Conservation (phyloP, 352 stramenopile genomes). For the Paralagenidium karlingii region DNA sequence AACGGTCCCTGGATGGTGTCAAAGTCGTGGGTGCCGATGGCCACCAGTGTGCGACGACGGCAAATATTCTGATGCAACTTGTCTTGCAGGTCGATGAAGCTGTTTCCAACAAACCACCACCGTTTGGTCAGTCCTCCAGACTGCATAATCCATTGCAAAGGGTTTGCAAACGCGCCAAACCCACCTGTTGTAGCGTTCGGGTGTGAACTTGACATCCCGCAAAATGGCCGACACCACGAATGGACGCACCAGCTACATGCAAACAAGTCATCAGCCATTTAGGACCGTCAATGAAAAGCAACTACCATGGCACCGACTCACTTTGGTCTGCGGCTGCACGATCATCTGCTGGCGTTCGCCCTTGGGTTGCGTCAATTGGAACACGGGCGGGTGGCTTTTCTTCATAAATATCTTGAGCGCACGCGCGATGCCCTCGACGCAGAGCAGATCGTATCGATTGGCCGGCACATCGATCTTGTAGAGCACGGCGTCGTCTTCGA, state of each 20-base stretch:
- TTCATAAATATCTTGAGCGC: conserved; percentile 96
- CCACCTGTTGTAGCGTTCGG: conserved; percentile 90
- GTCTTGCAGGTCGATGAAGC: conserved; percentile 99
- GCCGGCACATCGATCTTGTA: conserved; percentile 99
- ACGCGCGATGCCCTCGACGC: conserved; percentile 95
- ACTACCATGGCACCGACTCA: too few relatives aligned
- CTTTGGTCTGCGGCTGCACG: conserved; percentile 7
- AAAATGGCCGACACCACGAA: conserved; percentile 98
- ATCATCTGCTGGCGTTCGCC: conserved; percentile 7
- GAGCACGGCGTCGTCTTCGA: conserved; percentile 81
- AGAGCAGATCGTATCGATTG: conserved; percentile 99
- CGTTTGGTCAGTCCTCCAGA: conserved; percentile 1
- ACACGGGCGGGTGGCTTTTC: conserved; percentile 83
- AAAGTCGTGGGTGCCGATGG: conserved; percentile 99
- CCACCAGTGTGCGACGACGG: conserved; percentile 96
- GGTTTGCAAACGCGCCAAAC: too few relatives aligned
- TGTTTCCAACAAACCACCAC: conserved; percentile 10
- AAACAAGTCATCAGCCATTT: not conserved
- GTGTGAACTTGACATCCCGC: conserved; percentile 92
- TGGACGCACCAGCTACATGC: conserved; percentile 80
- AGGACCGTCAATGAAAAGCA: too few relatives aligned
- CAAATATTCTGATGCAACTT: conserved; percentile 99
- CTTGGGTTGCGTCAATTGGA: conserved; percentile 1
- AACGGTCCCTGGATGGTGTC: conserved; percentile 93
- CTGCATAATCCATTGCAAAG: not conserved